Conservation (phyloP, 495 filamentous ascomycete species). For the Cairneyella variabilis region DNA sequence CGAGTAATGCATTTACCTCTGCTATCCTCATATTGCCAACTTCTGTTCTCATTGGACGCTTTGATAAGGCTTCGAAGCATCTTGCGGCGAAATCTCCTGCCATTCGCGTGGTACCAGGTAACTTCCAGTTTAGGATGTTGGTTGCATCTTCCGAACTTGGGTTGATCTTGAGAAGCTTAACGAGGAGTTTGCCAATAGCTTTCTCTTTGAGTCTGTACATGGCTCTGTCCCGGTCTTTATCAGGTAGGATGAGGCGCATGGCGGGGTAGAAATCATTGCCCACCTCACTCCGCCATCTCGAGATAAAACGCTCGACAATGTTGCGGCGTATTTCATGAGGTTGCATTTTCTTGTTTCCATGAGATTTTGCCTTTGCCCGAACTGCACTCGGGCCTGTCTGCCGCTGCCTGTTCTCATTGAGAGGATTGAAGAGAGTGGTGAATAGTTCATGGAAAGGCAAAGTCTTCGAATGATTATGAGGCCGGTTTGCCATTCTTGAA, state of each 20-base stretch:
- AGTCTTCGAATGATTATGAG: constrained; percentile 72
- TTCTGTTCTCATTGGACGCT: constrained; percentile 71
- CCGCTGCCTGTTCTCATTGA: constrained; percentile 80
- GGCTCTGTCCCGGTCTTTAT: constrained; percentile 87
- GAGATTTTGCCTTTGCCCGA: constrained; percentile 52
- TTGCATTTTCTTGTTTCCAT: constrained; percentile 55
- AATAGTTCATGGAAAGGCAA: constrained; percentile 82
- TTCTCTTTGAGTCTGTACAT: constrained; percentile 97
- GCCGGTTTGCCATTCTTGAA: constrained; percentile 48
- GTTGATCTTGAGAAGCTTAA: constrained; percentile 90
- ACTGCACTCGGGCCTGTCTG: constrained; percentile 47
- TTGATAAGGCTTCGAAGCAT: constrained; percentile 80
- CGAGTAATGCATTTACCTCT: constrained; percentile 85
- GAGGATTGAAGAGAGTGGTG: constrained; percentile 74
- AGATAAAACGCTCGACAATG: constrained; percentile 87
- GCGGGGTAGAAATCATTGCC: constrained; percentile 93
- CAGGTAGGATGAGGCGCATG: constrained; percentile 85
- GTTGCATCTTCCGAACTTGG: constrained; percentile 85
- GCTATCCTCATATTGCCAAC: constrained; percentile 77
- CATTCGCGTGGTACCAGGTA: constrained; percentile 65
- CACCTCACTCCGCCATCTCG: constrained; percentile 81
- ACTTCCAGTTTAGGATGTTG: constrained; percentile 87
- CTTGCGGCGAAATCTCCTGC: constrained; percentile 90
- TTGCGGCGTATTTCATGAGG: constrained; percentile 79
- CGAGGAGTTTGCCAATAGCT: constrained; percentile 79